These are phyloP conservation scores for Yamadazyma tumulicola DNA, from an alignment of 805 yeast genomes.

Conservation along the genomic window DNA sequence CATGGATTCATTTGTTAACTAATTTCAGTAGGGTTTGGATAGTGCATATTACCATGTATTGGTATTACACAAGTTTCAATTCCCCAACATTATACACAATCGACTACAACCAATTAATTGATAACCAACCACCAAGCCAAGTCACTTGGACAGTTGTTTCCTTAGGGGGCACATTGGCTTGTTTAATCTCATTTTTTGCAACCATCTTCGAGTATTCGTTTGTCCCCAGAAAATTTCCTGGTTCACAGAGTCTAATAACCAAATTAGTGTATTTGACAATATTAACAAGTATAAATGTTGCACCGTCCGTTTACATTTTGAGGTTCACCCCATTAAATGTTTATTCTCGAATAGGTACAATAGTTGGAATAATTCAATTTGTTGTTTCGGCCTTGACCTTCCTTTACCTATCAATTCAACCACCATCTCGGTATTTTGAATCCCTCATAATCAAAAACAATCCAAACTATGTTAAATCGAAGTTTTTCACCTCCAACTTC, in stretches of 20 bases:
- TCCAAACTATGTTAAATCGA: conserved; percentile 8
- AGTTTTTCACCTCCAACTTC: conserved; percentile 21
- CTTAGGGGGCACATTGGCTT: conserved; percentile 45
- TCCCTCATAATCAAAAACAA: conserved; percentile 6
- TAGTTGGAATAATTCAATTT: conserved; percentile 24
- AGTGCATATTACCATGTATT: conserved; percentile 67
- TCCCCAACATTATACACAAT: conserved; percentile 47
- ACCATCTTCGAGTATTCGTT: conserved; percentile 22
- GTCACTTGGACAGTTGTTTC: conserved; percentile 42
- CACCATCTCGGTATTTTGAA: conserved; percentile 25
- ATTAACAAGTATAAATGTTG: conserved; percentile 18
- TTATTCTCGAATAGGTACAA: conserved; percentile 19
- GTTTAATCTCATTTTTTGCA: conserved; percentile 23
- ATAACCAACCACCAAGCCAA: conserved; percentile 46
- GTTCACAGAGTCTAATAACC: conserved; percentile 14
- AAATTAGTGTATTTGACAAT: conserved; percentile 15
- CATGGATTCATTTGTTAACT: conserved; percentile 50
- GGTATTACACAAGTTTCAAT: conserved; percentile 73
- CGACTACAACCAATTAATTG: conserved; percentile 34
- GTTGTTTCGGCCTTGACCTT: conserved; percentile 25
- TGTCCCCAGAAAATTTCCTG: conserved; percentile 25
- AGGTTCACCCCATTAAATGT: conserved; percentile 22
- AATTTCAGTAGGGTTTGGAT: conserved; percentile 81
- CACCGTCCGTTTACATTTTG: conserved; percentile 29
- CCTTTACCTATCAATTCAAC: conserved; percentile 24